These are phyloP conservation scores for Podosphaera xanthii DNA, from an alignment of 2,329 filamentous ascomycete species.

Conservation along the genomic window DNA sequence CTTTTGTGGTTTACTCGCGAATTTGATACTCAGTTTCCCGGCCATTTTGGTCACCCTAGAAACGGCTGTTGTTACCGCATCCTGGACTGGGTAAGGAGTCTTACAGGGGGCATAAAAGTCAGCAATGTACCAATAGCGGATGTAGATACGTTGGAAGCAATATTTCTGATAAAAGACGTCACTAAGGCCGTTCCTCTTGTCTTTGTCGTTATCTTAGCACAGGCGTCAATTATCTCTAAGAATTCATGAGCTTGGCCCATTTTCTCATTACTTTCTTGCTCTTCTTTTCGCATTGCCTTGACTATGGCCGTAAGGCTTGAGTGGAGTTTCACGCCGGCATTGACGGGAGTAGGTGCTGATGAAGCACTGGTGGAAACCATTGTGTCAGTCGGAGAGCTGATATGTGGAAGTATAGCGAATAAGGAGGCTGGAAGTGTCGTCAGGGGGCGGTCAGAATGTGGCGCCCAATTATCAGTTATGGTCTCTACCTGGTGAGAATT, in stretches of 20 bases:
- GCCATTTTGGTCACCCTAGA: neutral
- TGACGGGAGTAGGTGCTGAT: neutral
- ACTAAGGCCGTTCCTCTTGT: neutral
- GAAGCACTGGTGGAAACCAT: too few relatives aligned
- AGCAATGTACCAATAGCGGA: neutral
- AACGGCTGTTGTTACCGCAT: neutral
- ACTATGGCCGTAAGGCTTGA: neutral
- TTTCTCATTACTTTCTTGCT: neutral
- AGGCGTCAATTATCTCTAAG: neutral
- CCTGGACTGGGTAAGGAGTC: neutral
- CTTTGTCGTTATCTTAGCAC: neutral
- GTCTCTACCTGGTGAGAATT: too few relatives aligned
- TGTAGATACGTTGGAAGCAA: neutral
- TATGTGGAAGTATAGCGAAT: too few relatives aligned
- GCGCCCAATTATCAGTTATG: too few relatives aligned
- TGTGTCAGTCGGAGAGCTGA: too few relatives aligned
- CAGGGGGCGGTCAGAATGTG: too few relatives aligned
- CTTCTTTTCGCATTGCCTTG: neutral
- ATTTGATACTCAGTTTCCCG: neutral
- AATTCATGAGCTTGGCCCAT: neutral
- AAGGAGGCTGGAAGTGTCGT: too few relatives aligned
- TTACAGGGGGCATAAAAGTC: neutral
- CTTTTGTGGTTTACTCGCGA: neutral
- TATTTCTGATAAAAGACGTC: neutral
- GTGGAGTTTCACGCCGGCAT: neutral